phyloP scores from a whole-genome alignment of 805 yeast genomes.

The Hanseniaspora hatyaiensis region DNA sequence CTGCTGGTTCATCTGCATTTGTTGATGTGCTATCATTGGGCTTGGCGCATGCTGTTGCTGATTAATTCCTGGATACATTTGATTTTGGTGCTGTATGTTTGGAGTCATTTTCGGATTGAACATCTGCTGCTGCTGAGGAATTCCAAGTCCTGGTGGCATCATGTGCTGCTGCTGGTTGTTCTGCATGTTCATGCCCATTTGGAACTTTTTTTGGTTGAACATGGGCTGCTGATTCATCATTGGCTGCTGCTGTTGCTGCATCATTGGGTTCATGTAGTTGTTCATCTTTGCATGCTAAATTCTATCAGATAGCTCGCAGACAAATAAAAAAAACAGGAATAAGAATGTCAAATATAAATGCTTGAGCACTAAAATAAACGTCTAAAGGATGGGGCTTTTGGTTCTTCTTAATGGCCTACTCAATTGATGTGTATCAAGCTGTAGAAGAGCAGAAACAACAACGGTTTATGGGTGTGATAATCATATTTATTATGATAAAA shows the following conservation, averaged over 20 bases:
- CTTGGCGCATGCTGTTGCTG: constrained; percentile 5
- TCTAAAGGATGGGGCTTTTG: too few relatives aligned
- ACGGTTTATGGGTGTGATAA: too few relatives aligned
- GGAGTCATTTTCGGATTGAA: constrained; percentile 4
- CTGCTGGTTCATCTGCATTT: background rate
- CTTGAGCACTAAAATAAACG: too few relatives aligned
- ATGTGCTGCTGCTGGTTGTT: constrained; percentile 3
- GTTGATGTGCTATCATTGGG: constrained; percentile 8
- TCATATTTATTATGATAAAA: too few relatives aligned
- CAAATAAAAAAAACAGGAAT: too few relatives aligned
- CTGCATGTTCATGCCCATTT: constrained; percentile 11
- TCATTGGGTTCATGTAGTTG: constrained; percentile 5
- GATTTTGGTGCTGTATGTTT: constrained; percentile 15
- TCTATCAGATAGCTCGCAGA: too few relatives aligned
- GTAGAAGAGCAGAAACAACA: too few relatives aligned
- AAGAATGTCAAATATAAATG: too few relatives aligned
- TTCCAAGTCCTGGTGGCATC: constrained; percentile 9
- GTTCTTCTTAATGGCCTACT: too few relatives aligned
- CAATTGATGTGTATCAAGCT: too few relatives aligned
- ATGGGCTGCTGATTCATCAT: constrained; percentile 2
- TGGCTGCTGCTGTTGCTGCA: constrained; percentile 7
- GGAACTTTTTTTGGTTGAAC: constrained; percentile 6
- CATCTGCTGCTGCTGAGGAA: constrained; percentile 11
- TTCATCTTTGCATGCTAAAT: too few relatives aligned
- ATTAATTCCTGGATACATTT: constrained; percentile 10